These are phyloP conservation scores for Obba rivulosa DNA, from an alignment of 768 basidiomycete species.

Conservation along the genomic window DNA sequence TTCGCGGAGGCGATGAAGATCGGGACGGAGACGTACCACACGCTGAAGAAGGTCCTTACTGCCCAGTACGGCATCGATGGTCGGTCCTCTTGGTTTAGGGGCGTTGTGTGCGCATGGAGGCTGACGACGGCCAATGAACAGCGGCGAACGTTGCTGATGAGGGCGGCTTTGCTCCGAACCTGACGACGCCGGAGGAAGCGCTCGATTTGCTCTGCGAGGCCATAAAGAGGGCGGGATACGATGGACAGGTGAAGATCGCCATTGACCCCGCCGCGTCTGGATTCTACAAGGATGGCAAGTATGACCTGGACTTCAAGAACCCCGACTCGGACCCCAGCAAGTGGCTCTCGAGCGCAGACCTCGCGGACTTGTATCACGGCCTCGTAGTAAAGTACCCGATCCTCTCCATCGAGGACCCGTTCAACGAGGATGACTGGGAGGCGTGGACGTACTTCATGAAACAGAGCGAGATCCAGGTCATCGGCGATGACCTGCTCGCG, in stretches of 20 bases:
- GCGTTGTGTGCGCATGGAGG: too few species aligned
- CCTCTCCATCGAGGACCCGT: constrained; percentile 94
- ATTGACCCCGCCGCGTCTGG: constrained; percentile 98
- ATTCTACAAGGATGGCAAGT: constrained; percentile 99
- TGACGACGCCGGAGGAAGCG: constrained; percentile 93
- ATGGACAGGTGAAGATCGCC: constrained; percentile 98
- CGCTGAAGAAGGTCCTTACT: constrained; percentile 97
- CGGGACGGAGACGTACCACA: constrained; percentile 96
- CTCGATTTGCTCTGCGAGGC: constrained; percentile 94
- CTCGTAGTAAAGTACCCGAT: constrained; percentile 94
- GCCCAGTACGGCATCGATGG: constrained; percentile 99
- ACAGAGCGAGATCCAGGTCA: constrained; percentile 78
- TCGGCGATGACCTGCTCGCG: constrained; percentile 95
- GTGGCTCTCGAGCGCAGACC: constrained; percentile 89
- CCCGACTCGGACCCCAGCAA: constrained; percentile 97
- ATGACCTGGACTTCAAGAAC: constrained; percentile 99
- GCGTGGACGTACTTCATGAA: constrained; percentile 92
- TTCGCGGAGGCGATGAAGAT: constrained; percentile 99
- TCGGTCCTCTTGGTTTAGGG: too few species aligned
- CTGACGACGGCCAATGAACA: constrained; percentile 25
- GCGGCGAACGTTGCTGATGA: constrained; percentile 99
- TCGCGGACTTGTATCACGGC: constrained; percentile 85
- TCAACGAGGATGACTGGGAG: constrained; percentile 99
- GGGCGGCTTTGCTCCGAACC: constrained; percentile 99
- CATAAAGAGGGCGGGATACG: constrained; percentile 97